phyloP scores from a whole-genome alignment of 306 rosid species.

The Ormosia emarginata region DNA sequence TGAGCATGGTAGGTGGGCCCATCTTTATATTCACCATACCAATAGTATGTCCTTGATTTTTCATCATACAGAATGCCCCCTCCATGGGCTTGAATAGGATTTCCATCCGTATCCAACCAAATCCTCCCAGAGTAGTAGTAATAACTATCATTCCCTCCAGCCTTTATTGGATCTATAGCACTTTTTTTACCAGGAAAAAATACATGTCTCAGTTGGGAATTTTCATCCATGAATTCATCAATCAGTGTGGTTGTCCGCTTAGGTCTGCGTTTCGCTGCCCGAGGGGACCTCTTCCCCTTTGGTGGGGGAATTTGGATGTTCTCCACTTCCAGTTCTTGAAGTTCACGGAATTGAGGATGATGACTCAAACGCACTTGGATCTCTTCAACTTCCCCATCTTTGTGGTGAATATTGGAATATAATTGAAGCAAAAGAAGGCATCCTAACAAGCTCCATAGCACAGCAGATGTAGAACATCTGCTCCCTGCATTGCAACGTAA shows the following conservation, averaged over 20 bases:
- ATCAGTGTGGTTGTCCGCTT: constrained; percentile 55
- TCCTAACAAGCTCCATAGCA: constrained; percentile 74
- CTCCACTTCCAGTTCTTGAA: constrained; percentile 68
- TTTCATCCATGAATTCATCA: constrained; percentile 87
- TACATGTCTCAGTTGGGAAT: constrained; percentile 61
- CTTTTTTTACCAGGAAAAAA: constrained; percentile 65
- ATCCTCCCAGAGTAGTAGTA: constrained; percentile 76
- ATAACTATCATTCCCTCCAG: constrained; percentile 55
- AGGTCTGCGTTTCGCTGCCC: constrained; percentile 66
- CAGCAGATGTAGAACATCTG: constrained; percentile 54
- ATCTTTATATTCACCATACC: constrained; percentile 95
- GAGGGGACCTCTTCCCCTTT: constrained; percentile 75
- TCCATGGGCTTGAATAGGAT: constrained; percentile 94
- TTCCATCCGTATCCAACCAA: constrained; percentile 84
- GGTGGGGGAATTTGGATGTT: constrained; percentile 65
- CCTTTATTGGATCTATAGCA: constrained; percentile 51
- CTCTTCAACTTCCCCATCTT: constrained; percentile 32
- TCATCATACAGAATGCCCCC: constrained; percentile 76
- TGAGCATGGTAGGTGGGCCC: constrained; percentile 86
- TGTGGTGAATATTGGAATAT: constrained; percentile 40
- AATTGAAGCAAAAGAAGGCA: constrained; percentile 61
- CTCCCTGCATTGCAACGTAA: constrained; percentile 80
- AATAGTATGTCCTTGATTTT: constrained; percentile 61
- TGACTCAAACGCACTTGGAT: constrained; percentile 34
- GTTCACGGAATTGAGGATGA: constrained; percentile 61